Evolutionary conservation across 257 asterid genomes (phyloP), one percentile per base, ranked within the genome.

Genomic region (Gentiana macrophylla): DNA sequence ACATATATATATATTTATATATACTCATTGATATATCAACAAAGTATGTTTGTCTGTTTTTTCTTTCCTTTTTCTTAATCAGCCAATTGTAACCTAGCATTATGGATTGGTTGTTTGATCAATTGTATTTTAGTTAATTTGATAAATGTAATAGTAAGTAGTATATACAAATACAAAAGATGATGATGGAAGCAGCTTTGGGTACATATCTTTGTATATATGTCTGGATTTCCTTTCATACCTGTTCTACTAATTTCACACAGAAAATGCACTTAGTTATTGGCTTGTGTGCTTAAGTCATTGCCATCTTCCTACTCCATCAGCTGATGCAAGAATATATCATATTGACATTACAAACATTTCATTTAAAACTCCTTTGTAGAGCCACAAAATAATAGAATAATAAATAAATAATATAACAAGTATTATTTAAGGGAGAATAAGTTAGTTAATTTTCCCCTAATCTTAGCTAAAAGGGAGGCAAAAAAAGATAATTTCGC

Each of bases 241-340:
- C 46, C 73, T 68, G 60, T 57, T 62, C 65, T 37, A 57, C 52
- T 24, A 24, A 24, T 51, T 46, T 32, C 53, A 45, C 9, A 6
- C 0, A 3, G 32, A 32, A 37, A 15, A 67, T 49, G 46, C 55
- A 12, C 49, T 12, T 33, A n/a, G n/a, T n/a, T n/a, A 1, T 8
- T 35, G 46, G 32, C 34, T 61, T 49, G 63, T 44, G 57, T 50
- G 50, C 49, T 12, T 50, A 24, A 15, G 62, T 61, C 56, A 52
- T 56, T 51, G 33, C 51, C 32, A 4, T 50, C 55, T 51, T 62
- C 73, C 64, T 56, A 62, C 68, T 62, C 65, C 68, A 68, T 49
- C 61, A 65, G 50, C 6, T 41, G 8, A 52, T 62, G 37, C 35
- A 49, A 10, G 5, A 52, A 41, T 35, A 0, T 24, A 37, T 1